phyloP scores from a whole-genome alignment of 257 asterid genomes.

The Przewalskia tangutica region DNA sequence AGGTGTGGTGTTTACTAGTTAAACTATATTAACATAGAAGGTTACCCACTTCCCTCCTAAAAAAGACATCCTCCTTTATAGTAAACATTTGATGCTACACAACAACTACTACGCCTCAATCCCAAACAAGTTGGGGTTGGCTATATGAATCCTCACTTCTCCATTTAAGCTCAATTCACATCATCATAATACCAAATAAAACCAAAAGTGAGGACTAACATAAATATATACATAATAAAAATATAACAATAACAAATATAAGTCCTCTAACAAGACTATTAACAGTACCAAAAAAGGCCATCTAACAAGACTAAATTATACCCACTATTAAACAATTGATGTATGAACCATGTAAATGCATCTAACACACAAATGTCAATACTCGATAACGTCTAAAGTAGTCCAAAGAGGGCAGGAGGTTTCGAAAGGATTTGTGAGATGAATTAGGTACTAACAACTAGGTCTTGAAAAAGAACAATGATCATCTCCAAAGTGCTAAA shows the following conservation, averaged over 20 bases:
- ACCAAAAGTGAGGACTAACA: neutral
- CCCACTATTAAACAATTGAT: neutral
- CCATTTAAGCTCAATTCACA: neutral
- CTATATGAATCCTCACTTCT: neutral
- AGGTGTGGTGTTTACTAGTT: neutral
- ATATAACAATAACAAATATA: neutral
- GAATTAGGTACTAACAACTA: neutral
- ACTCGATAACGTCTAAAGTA: neutral
- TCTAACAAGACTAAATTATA: neutral
- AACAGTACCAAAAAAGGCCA: too few relatives aligned
- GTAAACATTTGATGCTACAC: neutral
- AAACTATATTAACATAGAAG: neutral
- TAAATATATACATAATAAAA: neutral
- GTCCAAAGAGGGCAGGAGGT: neutral
- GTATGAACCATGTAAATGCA: neutral
- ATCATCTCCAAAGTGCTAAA: neutral
- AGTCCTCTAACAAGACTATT: neutral
- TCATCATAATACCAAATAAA: neutral
- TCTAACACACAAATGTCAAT: neutral
- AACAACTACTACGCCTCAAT: neutral
- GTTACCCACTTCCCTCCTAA: neutral
- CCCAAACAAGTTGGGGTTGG: neutral
- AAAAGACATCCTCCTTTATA: neutral
- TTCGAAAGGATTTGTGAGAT: neutral
- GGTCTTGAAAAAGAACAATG: neutral